These are phyloP conservation scores for Chytriomyces sp. DNA, from an alignment of 192 early-diverging fungal species.

Conservation along the genomic window DNA sequence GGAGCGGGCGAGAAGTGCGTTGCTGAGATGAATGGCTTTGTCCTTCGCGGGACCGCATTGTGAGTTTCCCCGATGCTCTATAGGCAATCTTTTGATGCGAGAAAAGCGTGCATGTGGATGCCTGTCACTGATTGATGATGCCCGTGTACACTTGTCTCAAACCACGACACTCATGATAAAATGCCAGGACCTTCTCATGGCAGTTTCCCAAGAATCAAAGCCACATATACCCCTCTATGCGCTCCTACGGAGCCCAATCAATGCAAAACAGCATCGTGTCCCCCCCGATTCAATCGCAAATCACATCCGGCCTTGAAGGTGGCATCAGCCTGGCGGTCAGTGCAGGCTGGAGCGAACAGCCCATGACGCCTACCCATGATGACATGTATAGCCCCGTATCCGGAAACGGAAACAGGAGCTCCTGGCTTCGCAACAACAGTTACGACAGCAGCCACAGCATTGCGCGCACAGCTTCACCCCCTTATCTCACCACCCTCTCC, in stretches of 20 bases:
- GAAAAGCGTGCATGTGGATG: no score
- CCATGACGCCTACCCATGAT: not conserved
- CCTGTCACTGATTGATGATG: no score
- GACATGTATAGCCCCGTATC: not conserved
- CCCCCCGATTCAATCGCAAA: not conserved
- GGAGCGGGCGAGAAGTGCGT: conserved; percentile 50
- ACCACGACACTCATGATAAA: no score
- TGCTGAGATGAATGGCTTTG: conserved; percentile 44
- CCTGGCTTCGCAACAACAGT: conserved; percentile 1
- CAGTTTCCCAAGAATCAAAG: conserved; percentile 51
- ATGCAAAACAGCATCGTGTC: not conserved
- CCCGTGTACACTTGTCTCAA: not conserved
- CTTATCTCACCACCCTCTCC: not conserved
- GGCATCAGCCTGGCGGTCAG: conserved; percentile 22
- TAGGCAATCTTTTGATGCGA: not conserved
- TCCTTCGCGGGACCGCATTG: conserved; percentile 39
- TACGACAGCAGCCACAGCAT: not conserved
- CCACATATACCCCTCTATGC: conserved; percentile 50
- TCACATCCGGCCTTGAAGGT: conserved; percentile 29
- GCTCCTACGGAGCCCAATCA: not conserved
- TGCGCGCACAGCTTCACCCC: not conserved
- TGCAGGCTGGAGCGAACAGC: conserved; percentile 29
- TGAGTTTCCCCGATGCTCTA: conserved; percentile 18
- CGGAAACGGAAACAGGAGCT: not conserved
- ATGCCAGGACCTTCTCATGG: conserved; percentile 43